Evolutionary conservation across 2,329 filamentous ascomycete genomes (phyloP), one percentile per base, ranked within the genome.

Genomic region (Emmonsiellopsis sp.): DNA sequence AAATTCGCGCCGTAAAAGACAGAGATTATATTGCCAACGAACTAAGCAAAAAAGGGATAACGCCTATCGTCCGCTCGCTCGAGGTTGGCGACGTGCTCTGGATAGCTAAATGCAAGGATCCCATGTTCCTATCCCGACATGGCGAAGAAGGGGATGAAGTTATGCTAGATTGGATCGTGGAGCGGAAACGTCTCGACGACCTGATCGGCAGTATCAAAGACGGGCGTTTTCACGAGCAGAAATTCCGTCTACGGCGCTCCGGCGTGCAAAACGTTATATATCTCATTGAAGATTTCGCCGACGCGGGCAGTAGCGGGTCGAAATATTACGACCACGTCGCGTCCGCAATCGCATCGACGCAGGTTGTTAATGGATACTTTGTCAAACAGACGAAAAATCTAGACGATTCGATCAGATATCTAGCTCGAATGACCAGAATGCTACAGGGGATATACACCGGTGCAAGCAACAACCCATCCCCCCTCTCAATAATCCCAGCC

Each of bases 141-240:
- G 84, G 84, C 10, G 73, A 74, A 55, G 72, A 73, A 64, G 68
- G 68, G 11, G 82, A 84, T 13, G 87, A 91, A 65, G 70, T 92
- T 10, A 81, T 89, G 46, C 74, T 93, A 4, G 87, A 92, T 66
- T 88, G 84, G 77, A 87, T 93, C 44, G 79, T 90, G 1, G 88
- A 93, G 69, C 79, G 88, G 56, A 93, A 93, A 65, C 78, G 88
- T 7, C 77, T 91, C 0, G 87, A 92, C 63, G 88, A 93, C 65
- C 72, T 93, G 46, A 78, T 92, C n/a, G 74, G 78, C 49, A 90
- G 86, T 57, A 88, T 93, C 70, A 89, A 87, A 66, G 88, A 92
- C 57, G 86, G 87, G 1, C 82, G 88, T 2, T 92, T 90, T 61
- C 85, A 86, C 60, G 88, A 93, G 65, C 88, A 93, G 65, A 92